phyloP scores from a whole-genome alignment of 139 green algal genomes.

The Chlamydomonas sphaeroides region DNA sequence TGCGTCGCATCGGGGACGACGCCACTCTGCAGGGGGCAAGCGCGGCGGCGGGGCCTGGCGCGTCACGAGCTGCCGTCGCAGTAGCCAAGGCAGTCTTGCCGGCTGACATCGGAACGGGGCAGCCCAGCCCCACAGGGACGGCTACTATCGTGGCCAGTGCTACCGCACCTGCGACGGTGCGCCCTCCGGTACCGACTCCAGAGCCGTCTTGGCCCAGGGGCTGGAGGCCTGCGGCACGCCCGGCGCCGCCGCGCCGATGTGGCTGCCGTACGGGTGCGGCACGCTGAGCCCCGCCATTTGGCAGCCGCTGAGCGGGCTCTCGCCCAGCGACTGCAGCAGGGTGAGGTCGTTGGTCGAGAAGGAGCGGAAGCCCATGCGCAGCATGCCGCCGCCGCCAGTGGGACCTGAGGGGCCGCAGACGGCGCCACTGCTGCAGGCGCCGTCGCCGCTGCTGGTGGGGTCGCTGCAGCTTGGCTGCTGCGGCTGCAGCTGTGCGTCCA shows the following conservation, averaged over 20 bases:
- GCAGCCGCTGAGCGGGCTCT: background rate
- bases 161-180: background rate
- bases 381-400: background rate
- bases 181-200: constrained; percentile 25
- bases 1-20: too few relatives aligned
- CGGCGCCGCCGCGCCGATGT: background rate
- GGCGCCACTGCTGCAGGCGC: background rate
- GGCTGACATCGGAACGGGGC: too few relatives aligned
- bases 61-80: too few relatives aligned
- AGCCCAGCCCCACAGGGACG: too few relatives aligned
- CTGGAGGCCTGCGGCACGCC: too few relatives aligned
- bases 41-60: too few relatives aligned
- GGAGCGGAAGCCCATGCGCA: background rate
- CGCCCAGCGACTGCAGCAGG: constrained; percentile 1
- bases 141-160: too few relatives aligned
- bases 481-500: too few relatives aligned
- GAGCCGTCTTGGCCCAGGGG: background rate
- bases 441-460: constrained; percentile 5
- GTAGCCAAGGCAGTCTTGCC: too few relatives aligned
- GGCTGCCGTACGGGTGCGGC: constrained; percentile 5
- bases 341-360: constrained; percentile 35
- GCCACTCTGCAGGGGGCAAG: too few relatives aligned
- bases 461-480: background rate
- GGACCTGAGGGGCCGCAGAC: background rate
- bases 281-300: background rate